Percentiles rank a stretch among this genome's conserved stretches.
Conservation (phyloP, 2,329 filamentous ascomycete species). For the Botrytis byssoidea region DNA sequence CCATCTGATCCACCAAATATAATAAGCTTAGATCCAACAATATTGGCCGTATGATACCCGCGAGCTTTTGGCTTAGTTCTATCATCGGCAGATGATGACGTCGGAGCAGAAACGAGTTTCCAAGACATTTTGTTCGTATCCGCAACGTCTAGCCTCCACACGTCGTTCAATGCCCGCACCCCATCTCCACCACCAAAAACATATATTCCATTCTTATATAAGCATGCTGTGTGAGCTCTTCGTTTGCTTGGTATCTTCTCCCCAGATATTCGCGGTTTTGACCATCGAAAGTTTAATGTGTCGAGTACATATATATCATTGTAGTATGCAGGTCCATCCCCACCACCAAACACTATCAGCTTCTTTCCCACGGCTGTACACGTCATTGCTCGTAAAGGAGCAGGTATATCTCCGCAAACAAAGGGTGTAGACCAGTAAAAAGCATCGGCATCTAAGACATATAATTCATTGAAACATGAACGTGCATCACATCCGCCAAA, state of each 20-base stretch:
- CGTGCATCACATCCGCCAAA: constrained; percentile 68
- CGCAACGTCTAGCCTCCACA: constrained; percentile 69
- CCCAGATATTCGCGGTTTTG: constrained; percentile 56
- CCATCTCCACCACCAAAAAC: constrained; percentile 71
- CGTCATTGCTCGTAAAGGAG: constrained; percentile 68
- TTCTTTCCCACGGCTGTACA: constrained; percentile 70
- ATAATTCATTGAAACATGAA: constrained; percentile 67
- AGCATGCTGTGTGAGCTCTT: constrained; percentile 67
- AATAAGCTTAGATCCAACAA: constrained; percentile 70
- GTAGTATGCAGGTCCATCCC: constrained; percentile 69
- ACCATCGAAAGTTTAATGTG: constrained; percentile 67
- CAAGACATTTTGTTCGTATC: constrained; percentile 67
- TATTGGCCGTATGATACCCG: constrained; percentile 71
- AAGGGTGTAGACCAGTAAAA: constrained; percentile 68
- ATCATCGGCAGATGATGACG: constrained; percentile 44
- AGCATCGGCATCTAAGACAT: constrained; percentile 67
- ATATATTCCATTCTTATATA: constrained; percentile 70
- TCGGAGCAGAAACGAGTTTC: constrained; percentile 56
- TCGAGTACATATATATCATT: constrained; percentile 72
- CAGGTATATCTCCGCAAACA: constrained; percentile 62
- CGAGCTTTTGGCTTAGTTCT: constrained; percentile 59
- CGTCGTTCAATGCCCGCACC: constrained; percentile 67
- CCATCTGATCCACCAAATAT: constrained; percentile 70
- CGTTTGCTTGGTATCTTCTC: constrained; percentile 59
- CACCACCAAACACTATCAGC: constrained; percentile 67